Base-by-base conservation (phyloP, 2,329 filamentous ascomycete species). In the Pestalotiopsis sp. region DNA sequence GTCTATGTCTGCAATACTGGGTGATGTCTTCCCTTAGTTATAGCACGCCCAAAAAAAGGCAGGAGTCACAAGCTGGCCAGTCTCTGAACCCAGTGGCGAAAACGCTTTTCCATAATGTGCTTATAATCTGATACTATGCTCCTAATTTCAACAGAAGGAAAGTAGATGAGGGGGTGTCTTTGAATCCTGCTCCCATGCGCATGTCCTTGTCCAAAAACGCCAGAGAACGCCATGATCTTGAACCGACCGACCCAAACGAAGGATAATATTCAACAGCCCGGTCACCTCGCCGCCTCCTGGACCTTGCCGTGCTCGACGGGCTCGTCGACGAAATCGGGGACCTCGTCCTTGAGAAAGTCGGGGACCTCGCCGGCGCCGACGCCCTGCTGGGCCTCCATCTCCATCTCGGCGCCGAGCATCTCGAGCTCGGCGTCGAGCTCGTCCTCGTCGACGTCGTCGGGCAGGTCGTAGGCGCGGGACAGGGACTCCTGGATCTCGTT, bases 401-500 rank as follows among this genome's bases (percentile, higher is more conserved):
- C 93, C n/a, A 94, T 92, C 82, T 99, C 96, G 75, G 97, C 92
- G 1, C 95, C 95, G 45, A 99, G 82, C 6, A 96, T 95, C 84
- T 99, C 96, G 65, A 99, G 83, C 85, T 99, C 96, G 3, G 96
- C 96, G 83, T 99, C 96, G 70, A 99, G 82, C 84, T 99, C 96
- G 1, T 92, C 90, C 88, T 99, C 96, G 79, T 98, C 95, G 25
- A 99, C 94, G 79, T 98, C 96, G 76, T 99, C 96, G 0, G 96
- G 96, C 45, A 99, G 88, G 78, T 98, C 95, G 80, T 99, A 99
- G 73, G 93, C 93, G 72, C 96, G 83, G 70, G 92, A 92, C 68
- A 99, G 92, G 73, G 92, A 95, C 83, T 98, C 96, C 82, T 99
- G 94, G 69, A 99, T 99, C 81, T 99, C 96, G 81, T 98, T 98